Base-by-base conservation (phyloP, 2,329 filamentous ascomycete species). In the Sporothrix brasiliensis region DNA sequence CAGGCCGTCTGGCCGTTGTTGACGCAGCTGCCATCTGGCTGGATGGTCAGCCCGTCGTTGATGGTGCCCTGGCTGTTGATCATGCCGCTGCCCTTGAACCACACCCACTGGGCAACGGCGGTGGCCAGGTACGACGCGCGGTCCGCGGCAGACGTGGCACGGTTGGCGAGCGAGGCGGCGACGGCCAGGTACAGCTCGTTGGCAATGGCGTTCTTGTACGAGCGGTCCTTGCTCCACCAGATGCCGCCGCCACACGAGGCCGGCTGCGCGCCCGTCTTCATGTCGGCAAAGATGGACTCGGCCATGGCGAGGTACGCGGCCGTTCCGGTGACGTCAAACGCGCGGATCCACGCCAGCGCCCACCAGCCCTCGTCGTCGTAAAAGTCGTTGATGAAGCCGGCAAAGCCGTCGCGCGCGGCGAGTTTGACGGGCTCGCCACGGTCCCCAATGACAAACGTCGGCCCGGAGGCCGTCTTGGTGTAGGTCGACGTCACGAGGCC, bases 301-400 rank as follows among this genome's bases (percentile, higher is more conserved):
- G 87, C 86, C 53, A 81, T 81, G 68, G 83, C 74, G 14, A 88
- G 82, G 74, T 87, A 88, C 50, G 78, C 78, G 7, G 75, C 66
- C 21, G 85, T 77, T 11, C 79, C 78, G 3, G 81, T 86, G 13
- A 85, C 77, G 76, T 88, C 87, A 75, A 83, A 86, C 5, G 83
- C 80, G 53, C 83, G 81, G 71, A 89, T 84, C 81, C 85, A 84
- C 16, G 82, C 87, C 67, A 89, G 79, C 2, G 83, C 87, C 87
- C 87, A 89, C 87, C 87, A 89, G 47, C 87, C 83, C 77, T 87
- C 85, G 75, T 89, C 87, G 74, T 89, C 87, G 74, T 88, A 88
- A 74, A 80, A 88, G 56, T 83, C 81, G 74, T 88, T 86, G 65
- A 86, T 77, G 77, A 87, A 88, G 53, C 80, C 79, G 24, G 80